Evolutionary conservation across 2,329 filamentous ascomycete species (phyloP).

Genomic region (Amphichorda felina): DNA sequence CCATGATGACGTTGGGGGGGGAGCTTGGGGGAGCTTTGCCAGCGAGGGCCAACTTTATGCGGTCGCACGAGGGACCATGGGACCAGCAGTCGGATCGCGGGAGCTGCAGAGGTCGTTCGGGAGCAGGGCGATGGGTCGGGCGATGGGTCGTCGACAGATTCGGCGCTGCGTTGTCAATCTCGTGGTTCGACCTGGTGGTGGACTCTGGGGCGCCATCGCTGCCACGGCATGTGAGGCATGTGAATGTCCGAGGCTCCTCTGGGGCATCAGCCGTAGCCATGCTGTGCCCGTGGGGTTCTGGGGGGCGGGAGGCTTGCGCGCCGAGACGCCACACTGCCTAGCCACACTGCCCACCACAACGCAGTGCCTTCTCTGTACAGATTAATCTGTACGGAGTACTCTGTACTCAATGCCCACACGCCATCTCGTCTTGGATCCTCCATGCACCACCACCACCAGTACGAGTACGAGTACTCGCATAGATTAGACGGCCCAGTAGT

Average conservation of each 20-base stretch:
- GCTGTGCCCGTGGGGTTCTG: neutral
- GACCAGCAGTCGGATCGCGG: neutral
- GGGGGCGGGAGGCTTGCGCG: neutral
- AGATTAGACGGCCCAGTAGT: no score
- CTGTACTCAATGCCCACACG: no score
- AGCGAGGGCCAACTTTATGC: neutral
- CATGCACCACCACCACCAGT: no score
- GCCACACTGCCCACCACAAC: no score
- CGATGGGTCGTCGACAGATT: neutral
- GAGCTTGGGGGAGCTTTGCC: neutral
- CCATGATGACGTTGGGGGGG: conserved; percentile 42
- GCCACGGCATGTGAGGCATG: no score
- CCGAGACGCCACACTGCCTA: neutral
- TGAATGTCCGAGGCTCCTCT: conserved; percentile 3
- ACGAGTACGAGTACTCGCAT: no score
- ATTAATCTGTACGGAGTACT: no score
- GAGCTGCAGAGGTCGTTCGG: neutral
- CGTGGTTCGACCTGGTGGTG: no score
- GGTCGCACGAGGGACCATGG: no score
- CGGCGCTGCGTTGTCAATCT: neutral
- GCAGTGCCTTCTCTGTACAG: no score
- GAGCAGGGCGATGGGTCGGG: neutral
- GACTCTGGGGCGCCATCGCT: no score
- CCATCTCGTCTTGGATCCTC: no score
- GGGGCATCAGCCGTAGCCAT: neutral